Conservation (phyloP, 164 flowering plant species). For the Kingdonia uniflora region DNA sequence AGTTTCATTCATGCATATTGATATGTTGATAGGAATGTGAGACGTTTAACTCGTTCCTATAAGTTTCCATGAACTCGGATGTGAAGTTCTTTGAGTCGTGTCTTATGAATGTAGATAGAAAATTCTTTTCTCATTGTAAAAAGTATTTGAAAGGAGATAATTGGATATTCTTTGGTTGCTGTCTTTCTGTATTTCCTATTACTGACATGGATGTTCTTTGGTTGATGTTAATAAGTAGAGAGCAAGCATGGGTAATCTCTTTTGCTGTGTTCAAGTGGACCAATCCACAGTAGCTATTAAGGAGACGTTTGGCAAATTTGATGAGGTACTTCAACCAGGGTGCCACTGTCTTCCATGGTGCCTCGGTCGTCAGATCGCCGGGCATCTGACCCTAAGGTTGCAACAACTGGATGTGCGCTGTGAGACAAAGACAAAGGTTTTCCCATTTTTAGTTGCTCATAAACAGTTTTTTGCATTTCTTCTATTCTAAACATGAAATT, state of each 20-base stretch:
- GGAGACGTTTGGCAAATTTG: slow-evolving; percentile 23
- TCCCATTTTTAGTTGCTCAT: slow-evolving; percentile 1
- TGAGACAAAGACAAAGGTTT: slow-evolving; percentile 32
- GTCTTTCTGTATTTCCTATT: too few relatives aligned
- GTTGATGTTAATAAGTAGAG: background rate
- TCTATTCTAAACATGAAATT: background rate
- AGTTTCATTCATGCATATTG: too few relatives aligned
- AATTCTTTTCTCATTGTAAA: too few relatives aligned
- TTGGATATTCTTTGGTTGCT: too few relatives aligned
- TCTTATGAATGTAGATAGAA: too few relatives aligned
- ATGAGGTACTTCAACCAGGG: slow-evolving; percentile 26
- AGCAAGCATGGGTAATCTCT: background rate
- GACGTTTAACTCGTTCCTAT: too few relatives aligned
- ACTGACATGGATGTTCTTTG: too few relatives aligned
- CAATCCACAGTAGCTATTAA: slow-evolving; percentile 7
- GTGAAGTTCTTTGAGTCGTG: too few relatives aligned
- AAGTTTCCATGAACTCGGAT: too few relatives aligned
- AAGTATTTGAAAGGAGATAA: too few relatives aligned
- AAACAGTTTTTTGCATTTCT: background rate
- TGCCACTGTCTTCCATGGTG: slow-evolving; percentile 29
- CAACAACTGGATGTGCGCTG: background rate
- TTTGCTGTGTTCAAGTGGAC: background rate
- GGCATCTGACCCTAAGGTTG: background rate
- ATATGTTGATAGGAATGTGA: too few relatives aligned
- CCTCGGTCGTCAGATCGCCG: slow-evolving; percentile 10